Base-by-base conservation (phyloP, 139 green algal genomes). In the Chlorella sorokiniana region DNA sequence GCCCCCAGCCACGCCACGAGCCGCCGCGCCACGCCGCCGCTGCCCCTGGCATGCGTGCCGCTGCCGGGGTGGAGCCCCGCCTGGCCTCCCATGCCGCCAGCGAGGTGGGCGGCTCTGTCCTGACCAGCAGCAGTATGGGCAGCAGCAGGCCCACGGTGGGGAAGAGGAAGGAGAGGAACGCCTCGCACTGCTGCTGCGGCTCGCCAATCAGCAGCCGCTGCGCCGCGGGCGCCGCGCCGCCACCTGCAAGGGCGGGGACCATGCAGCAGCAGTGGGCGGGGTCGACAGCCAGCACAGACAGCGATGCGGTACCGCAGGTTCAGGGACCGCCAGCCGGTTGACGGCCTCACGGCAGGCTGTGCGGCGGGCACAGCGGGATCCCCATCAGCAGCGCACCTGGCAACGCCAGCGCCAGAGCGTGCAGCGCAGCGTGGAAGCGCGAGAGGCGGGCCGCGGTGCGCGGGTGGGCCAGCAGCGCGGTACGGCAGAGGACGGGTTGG, bases 141-240 rank as follows among this genome's bases (percentile, higher is more conserved):
- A 61, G 31, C 42, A 76, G 29, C n/a, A 59, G 11, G 11, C 69
- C 69, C 1, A 56, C 18, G 10, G 14, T 9, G 4, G 40, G 11
- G n/a, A 76, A 61, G 0, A 76, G 20, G 14, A 76, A 76, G 69
- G 42, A 33, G 29, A 76, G 42, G 42, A 76, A 62, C n/a, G 69
- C 45, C 42, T 76, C 42, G 44, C 69, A 76, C 29, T 61, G 42
- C 42, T 42, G 69, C 42, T 40, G 0, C 18, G 31, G 37, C 4
- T 10, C 8, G 42, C 42, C 41, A 42, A 33, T 18, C 31, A 31
- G 69, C 29, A 61, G n/a, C n/a, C 25, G 2, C 3, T 11, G 16
- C 0, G 69, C 33, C 29, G 48, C 18, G 5, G 69, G 38, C 18
- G 59, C 42, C 9, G n/a, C 69, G 0, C 41, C 9, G 29, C 37